phyloP scores from a whole-genome alignment of 495 filamentous ascomycete genomes.

The Podospora didyma region DNA sequence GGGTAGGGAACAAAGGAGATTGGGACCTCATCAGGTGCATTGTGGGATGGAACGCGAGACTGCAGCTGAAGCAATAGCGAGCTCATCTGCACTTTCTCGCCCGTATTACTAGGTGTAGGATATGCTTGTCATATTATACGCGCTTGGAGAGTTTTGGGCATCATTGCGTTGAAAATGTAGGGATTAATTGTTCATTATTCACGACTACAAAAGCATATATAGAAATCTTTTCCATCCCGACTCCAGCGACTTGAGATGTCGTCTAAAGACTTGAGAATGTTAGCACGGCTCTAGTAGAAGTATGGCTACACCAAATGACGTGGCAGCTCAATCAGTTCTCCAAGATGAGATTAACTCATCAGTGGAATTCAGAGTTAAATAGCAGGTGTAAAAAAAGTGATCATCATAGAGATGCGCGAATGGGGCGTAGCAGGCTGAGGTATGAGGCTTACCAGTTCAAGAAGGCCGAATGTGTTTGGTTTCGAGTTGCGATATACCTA shows the following conservation, averaged over 20 bases:
- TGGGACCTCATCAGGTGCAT: slow-evolving; percentile 91
- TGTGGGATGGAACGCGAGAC: slow-evolving; percentile 82
- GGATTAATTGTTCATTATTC: background rate
- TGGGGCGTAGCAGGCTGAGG: slow-evolving; percentile 12
- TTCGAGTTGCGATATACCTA: slow-evolving; percentile 29
- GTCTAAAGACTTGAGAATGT: slow-evolving; percentile 9
- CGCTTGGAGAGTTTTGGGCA: slow-evolving; percentile 1
- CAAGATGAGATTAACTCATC: slow-evolving; percentile 87
- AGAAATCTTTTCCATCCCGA: background rate
- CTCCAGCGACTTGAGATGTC: background rate
- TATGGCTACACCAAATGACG: background rate
- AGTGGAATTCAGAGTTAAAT: slow-evolving; percentile 68
- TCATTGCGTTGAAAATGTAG: background rate
- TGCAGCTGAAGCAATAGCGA: slow-evolving; percentile 47
- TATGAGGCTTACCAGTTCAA: slow-evolving; percentile 14
- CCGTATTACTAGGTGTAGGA: background rate
- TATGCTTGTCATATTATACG: slow-evolving; percentile 1
- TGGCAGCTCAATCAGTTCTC: slow-evolving; percentile 71
- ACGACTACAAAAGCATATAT: background rate
- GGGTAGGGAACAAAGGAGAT: slow-evolving; percentile 83
- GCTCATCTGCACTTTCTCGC: slow-evolving; percentile 5
- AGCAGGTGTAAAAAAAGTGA: slow-evolving; percentile 61
- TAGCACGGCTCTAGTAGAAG: slow-evolving; percentile 13
- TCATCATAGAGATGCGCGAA: slow-evolving; percentile 66
- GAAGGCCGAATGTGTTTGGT: slow-evolving; percentile 1